phyloP scores from a whole-genome alignment of 1,284 basidiomycete species.

The Clitocybe nebularis region DNA sequence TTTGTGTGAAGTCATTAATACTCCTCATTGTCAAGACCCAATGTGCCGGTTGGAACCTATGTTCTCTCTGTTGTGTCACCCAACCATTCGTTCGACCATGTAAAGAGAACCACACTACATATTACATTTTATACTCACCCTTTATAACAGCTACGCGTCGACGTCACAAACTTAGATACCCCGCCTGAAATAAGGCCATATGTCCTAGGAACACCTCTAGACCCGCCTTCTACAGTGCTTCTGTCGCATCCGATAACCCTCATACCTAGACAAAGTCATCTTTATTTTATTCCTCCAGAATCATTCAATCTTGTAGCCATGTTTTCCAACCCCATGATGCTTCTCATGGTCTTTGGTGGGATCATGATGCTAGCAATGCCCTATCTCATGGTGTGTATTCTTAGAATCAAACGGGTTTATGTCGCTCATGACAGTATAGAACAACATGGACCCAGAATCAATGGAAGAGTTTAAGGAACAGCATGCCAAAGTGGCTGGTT shows the following conservation, averaged over 20 bases:
- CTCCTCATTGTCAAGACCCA: slow-evolving; percentile 40
- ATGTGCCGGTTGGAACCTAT: slow-evolving; percentile 62
- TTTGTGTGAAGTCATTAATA: slow-evolving; percentile 3
- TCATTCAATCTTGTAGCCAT: slow-evolving; percentile 75
- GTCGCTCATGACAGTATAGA: slow-evolving; percentile 38
- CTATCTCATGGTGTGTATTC: slow-evolving; percentile 64
- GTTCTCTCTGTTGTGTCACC: slow-evolving; percentile 62
- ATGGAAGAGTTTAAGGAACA: slow-evolving; percentile 68
- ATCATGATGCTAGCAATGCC: slow-evolving; percentile 76
- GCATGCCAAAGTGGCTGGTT: slow-evolving; percentile 56
- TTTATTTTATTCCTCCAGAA: slow-evolving; percentile 66
- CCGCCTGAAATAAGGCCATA: slow-evolving; percentile 60
- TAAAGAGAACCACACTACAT: slow-evolving; percentile 23
- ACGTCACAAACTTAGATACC: slow-evolving; percentile 45
- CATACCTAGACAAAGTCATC: slow-evolving; percentile 47
- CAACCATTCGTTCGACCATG: slow-evolving; percentile 67
- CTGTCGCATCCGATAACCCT: slow-evolving; percentile 67
- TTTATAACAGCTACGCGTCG: slow-evolving; percentile 53
- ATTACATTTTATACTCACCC: slow-evolving; percentile 2
- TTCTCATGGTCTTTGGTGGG: slow-evolving; percentile 74
- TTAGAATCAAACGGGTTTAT: not conserved
- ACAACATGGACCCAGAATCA: slow-evolving; percentile 75
- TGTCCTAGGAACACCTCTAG: slow-evolving; percentile 63
- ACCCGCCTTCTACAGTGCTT: slow-evolving; percentile 50
- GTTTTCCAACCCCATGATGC: slow-evolving; percentile 85